Conservation (phyloP, 139 green algal genomes). For the Ettlia oleoabundans region DNA sequence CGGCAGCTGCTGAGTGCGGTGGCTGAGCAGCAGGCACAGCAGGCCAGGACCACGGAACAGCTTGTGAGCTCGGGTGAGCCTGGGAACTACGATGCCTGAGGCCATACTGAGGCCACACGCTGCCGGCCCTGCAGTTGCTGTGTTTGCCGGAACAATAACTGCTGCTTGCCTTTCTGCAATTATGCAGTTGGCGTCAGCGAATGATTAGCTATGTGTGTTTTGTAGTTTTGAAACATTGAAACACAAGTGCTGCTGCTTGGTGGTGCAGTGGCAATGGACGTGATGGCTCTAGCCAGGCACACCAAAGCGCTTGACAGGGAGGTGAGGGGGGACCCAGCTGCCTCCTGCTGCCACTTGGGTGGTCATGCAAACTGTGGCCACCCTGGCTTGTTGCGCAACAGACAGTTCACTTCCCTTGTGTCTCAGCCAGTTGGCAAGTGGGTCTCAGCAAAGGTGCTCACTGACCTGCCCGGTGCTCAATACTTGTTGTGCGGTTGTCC, state of each 20-base stretch:
- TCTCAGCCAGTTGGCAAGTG: no score
- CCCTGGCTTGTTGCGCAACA: not conserved
- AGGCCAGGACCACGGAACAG: not conserved
- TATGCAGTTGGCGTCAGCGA: not conserved
- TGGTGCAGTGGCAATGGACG: conserved; percentile 9
- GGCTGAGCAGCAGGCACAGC: conserved; percentile 20
- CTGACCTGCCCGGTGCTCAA: not conserved
- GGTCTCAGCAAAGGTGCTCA: no score
- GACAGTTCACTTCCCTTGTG: not conserved
- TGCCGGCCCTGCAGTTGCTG: not conserved
- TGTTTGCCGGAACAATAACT: not conserved
- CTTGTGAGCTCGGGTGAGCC: conserved; percentile 8
- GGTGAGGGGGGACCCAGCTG: not conserved
- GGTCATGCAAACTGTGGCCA: not conserved
- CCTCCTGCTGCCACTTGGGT: not conserved
- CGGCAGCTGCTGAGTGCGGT: not conserved
- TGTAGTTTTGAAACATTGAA: not conserved
- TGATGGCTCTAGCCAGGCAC: conserved; percentile 23
- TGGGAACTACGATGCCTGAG: not conserved
- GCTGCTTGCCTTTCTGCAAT: not conserved
- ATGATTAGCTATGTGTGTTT: not conserved
- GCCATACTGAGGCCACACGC: no score
- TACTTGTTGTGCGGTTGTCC: not conserved
- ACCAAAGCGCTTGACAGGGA: conserved; percentile 26
- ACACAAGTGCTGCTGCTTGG: not conserved